phyloP scores from a whole-genome alignment of 169 alveolate species.

The Theileria equi region DNA sequence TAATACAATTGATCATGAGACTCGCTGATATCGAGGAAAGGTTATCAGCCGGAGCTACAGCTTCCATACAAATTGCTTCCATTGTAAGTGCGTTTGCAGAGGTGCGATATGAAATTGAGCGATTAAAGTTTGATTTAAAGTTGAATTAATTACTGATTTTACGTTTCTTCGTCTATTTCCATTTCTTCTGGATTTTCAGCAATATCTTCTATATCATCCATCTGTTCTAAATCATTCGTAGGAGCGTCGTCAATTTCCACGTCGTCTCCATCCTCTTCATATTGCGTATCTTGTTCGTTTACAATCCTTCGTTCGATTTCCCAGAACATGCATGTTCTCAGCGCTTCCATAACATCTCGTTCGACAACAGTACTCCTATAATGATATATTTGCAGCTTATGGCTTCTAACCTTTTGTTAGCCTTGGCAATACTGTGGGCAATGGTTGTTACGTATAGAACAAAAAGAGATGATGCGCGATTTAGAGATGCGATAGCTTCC shows the following conservation, averaged over 20 bases:
- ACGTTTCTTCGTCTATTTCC: slow-evolving; percentile 39
- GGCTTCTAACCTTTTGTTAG: slow-evolving; percentile 38
- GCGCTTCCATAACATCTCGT: slow-evolving; percentile 52
- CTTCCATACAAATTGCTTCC: slow-evolving; percentile 76
- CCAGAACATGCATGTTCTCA: slow-evolving; percentile 34
- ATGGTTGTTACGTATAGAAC: slow-evolving; percentile 54
- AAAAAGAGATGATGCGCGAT: slow-evolving; percentile 58
- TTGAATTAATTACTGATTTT: slow-evolving; percentile 21
- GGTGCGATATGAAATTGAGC: slow-evolving; percentile 76
- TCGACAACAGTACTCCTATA: slow-evolving; percentile 52
- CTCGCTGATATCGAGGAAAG: slow-evolving; percentile 84
- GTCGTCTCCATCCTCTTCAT: slow-evolving; percentile 4
- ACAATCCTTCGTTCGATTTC: slow-evolving; percentile 49
- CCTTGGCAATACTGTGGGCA: slow-evolving; percentile 48
- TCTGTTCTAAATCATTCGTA: background rate
- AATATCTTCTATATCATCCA: slow-evolving; percentile 24
- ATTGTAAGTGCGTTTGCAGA: slow-evolving; percentile 81
- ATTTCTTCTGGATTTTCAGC: slow-evolving; percentile 71
- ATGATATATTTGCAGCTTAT: background rate
- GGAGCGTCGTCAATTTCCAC: slow-evolving; percentile 34
- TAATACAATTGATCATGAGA: slow-evolving; percentile 72
- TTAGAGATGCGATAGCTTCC: slow-evolving; percentile 49
- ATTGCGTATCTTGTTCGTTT: background rate
- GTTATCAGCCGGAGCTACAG: slow-evolving; percentile 81
- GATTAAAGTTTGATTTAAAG: slow-evolving; percentile 65